Conservation (phyloP, 176 grass and related monocot genomes). For the Areca catechu region DNA sequence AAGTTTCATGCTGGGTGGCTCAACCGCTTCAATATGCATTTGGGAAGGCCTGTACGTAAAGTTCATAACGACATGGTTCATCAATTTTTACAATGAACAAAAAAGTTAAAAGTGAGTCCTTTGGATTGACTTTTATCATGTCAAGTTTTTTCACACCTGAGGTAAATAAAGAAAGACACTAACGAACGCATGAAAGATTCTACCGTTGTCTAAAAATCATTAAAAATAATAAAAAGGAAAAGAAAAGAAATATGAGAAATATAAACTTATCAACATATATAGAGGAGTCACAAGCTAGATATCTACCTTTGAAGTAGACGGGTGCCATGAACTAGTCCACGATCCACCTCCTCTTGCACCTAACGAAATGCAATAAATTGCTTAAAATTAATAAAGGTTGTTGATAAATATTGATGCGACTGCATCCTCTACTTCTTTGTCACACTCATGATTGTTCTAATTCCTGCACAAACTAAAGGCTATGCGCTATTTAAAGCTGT, state of each 20-base stretch:
- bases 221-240: no score
- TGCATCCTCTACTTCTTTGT: background rate
- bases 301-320: conserved; percentile 36
- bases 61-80: no score
- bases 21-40: conserved; percentile 5
- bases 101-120: no score
- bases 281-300: no score
- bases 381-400: conserved; percentile 6
- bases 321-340: conserved; percentile 34
- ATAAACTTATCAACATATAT: no score
- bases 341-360: conserved; percentile 83
- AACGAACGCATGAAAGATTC: background rate
- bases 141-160: background rate
- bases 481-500: no score
- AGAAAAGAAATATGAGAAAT: background rate
- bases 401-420: background rate
- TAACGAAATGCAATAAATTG: conserved; percentile 17
- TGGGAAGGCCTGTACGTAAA: conserved; percentile 20
- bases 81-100: no score
- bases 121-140: background rate
- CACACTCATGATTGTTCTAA: background rate
- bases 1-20: conserved; percentile 30
- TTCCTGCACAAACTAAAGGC: background rate
- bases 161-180: no score
- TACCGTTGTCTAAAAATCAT: background rate